Evolutionary conservation across 805 yeast species (phyloP), one percentile per base, ranked within the genome.

Genomic region (Candida tammaniensis): DNA sequence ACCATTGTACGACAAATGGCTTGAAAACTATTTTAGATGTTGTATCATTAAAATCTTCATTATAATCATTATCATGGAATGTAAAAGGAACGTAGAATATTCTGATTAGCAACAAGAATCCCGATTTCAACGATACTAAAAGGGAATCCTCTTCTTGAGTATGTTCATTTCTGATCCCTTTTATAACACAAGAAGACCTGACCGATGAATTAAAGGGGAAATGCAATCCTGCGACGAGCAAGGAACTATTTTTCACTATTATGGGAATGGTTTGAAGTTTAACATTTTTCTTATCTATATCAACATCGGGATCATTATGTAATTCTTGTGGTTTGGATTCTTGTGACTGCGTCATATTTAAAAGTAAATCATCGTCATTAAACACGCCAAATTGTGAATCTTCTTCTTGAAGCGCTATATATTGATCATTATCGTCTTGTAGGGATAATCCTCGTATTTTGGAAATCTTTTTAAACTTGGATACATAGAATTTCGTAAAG

Each of bases 1-100:
- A 72, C 76, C 76, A 71, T 42, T 72, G 77, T 0, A 72, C 73
- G 7, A 68, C 65, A 40, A 62, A 68, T 1, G 77, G 77, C 24
- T 57, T 58, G 40, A 47, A 57, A 4, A 61, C 48, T 19, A 49
- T 50, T 13, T 44, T 48, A 2, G 48, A 43, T 8, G 41, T 19
- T 30, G 31, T 28, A 2, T 39, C 34, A 1, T 30, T 19, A 3
- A 40, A 40, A 2, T 44, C 31, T 14, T 44, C 49, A 9, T 35
- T 33, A 26, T 45, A 46, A 31, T 47, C 54, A 3, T 55, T 46
- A 27, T 60, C 68, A 13, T 45, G 42, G 29, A 49, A 52, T 9
- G 42, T 21, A 17, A 61, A 42, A 2, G 70, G 68, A 4, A 65
- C 65, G 17, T 44, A 44, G 48, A 57, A 69, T 17, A 72, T 43